Base-by-base conservation (phyloP, 2,329 filamentous ascomycete species). In the Chaetoscypha palmicola region DNA sequence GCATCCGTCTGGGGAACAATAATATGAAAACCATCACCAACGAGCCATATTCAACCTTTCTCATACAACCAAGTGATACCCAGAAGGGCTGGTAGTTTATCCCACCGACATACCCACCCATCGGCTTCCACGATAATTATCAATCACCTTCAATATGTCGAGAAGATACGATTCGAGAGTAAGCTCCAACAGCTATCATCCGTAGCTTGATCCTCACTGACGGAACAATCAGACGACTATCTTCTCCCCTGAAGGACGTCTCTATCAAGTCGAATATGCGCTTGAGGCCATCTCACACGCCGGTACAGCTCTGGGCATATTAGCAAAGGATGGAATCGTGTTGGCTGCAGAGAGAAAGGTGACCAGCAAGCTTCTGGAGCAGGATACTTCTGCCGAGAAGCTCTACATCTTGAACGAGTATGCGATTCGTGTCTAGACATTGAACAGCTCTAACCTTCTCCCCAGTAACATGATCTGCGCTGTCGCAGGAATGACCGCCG, bases 351-450 rank as follows among this genome's bases (percentile, higher is more conserved):
- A 98, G 78, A 81, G 92, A 66, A 98, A 98, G 74, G 92, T 98
- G 60, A 98, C 92, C 50, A 97, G 92, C 70, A 98, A 98, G 80
- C 76, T 98, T 64, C 71, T 98, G 64, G 92, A 98, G 76, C 94
- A 98, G 73, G 92, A 98, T 71, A 98, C 94, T 53, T 97, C 92
- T 43, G 94, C 92, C 39, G 92, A 98, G 82, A 98, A 98, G 81
- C 87, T 98, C 58, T 98, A 98, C 70, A 96, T 95, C 61, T 73
- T 98, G 60, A 98, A 98, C 60, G 92, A 98, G 91, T 96, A 74
- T 51, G 84, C 62, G 23, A 7, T 46, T 33, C 19, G 31, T 8
- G 43, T 35, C 45, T 39, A 26, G 14, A 7, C 17, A 17, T 20
- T 12, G 5, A 9, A 43, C 38, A 23, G 38, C 46, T 30, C 50